These are phyloP conservation scores for Vanrija pseudolonga DNA, from an alignment of 1,284 basidiomycete genomes.

Conservation along the genomic window DNA sequence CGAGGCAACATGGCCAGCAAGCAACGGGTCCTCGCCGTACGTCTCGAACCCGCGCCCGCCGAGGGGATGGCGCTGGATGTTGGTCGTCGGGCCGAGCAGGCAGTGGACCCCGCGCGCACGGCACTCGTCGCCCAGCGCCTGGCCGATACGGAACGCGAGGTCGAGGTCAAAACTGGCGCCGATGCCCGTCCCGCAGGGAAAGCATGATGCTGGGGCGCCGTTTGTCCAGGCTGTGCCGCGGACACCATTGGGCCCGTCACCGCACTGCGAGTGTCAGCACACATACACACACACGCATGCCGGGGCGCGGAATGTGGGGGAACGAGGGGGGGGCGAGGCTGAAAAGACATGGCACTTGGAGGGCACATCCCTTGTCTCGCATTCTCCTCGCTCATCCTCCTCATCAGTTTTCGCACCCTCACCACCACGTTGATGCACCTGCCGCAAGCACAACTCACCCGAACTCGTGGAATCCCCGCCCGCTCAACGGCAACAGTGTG, in stretches of 20 bases:
- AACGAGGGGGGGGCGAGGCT: too few relatives aligned
- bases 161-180: conserved; percentile 69
- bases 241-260: conserved; percentile 53
- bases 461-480: conserved; percentile 65
- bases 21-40: conserved; percentile 56
- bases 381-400: too few relatives aligned
- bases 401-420: too few relatives aligned
- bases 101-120: conserved; percentile 65
- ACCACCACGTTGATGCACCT: background rate
- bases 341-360: too few relatives aligned
- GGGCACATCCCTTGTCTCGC: too few relatives aligned
- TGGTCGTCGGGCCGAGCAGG: conserved; percentile 68
- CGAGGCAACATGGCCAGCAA: conserved; percentile 65
- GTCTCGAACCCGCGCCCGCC: conserved; percentile 59
- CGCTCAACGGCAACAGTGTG: conserved; percentile 64
- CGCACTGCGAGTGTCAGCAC: conserved; percentile 11
- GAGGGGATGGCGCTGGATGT: conserved; percentile 70
- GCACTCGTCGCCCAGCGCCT: conserved; percentile 63
- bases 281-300: too few relatives aligned
- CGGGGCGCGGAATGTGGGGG: too few relatives aligned
- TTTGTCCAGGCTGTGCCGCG: conserved; percentile 22
- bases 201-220: conserved; percentile 26
- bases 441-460: conserved; percentile 50
- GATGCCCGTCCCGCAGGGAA: conserved; percentile 60
- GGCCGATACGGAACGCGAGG: conserved; percentile 62